phyloP scores from a whole-genome alignment of 2,329 filamentous ascomycete species.

The Graphium sp. region DNA sequence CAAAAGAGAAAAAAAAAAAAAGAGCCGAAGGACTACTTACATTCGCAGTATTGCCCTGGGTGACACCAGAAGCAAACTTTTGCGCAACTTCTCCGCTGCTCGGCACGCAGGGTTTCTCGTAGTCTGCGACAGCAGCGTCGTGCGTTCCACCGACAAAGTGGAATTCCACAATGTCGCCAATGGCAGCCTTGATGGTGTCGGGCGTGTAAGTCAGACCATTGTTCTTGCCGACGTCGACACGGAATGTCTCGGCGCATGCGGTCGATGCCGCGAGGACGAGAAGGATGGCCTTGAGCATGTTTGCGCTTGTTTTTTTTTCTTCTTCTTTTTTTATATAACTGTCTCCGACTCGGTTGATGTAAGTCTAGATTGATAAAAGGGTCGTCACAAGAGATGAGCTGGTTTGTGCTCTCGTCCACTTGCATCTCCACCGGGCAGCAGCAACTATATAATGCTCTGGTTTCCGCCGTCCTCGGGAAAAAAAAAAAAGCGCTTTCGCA shows the following conservation, averaged over 20 bases:
- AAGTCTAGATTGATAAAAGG: too few relatives aligned
- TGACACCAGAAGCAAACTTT: slow-evolving; percentile 3
- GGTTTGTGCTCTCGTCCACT: too few relatives aligned
- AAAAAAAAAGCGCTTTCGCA: too few relatives aligned
- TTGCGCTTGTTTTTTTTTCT: not conserved
- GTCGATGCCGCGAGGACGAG: slow-evolving; percentile 3
- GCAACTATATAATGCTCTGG: too few relatives aligned
- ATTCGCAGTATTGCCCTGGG: slow-evolving; percentile 1
- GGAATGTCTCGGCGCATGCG: slow-evolving; percentile 10
- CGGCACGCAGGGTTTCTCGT: slow-evolving; percentile 23
- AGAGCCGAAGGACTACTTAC: not conserved
- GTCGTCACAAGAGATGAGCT: too few relatives aligned
- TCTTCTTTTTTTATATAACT: not conserved
- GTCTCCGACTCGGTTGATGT: too few relatives aligned
- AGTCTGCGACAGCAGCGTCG: slow-evolving; percentile 29
- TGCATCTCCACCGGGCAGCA: too few relatives aligned
- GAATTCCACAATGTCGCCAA: slow-evolving; percentile 33
- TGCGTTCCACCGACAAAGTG: slow-evolving; percentile 32
- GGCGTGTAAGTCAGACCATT: slow-evolving; percentile 25
- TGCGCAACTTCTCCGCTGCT: not conserved
- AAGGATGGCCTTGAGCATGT: slow-evolving; percentile 1
- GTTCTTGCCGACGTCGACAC: slow-evolving; percentile 23
- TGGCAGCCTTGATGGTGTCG: slow-evolving; percentile 20
- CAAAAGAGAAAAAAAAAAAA: too few relatives aligned
- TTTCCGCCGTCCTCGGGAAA: too few relatives aligned